phyloP scores from a whole-genome alignment of 1,284 basidiomycete genomes.

The Salmacisia buchloeana region DNA sequence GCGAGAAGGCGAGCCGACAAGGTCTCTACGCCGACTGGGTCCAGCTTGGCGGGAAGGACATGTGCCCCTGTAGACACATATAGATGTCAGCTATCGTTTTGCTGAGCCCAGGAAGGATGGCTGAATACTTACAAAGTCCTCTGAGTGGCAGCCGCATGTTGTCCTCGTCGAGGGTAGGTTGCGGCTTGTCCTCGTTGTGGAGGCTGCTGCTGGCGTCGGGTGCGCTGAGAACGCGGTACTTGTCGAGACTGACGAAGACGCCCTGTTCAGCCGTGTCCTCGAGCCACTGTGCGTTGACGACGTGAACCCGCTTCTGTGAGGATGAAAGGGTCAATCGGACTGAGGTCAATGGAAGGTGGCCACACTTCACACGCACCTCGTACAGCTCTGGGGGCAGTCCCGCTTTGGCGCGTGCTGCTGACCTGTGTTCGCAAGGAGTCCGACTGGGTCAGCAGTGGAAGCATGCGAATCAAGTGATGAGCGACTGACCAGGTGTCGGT shows the following conservation, averaged over 20 bases:
- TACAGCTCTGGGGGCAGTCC: background rate
- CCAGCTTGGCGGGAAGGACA: background rate
- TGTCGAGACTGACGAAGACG: background rate
- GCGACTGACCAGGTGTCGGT: background rate
- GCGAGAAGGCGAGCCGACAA: background rate
- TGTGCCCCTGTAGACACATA: background rate
- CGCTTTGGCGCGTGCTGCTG: background rate
- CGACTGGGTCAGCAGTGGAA: background rate
- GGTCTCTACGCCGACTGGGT: background rate
- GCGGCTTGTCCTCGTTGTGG: background rate
- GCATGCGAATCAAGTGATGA: background rate
- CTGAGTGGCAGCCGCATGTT: background rate
- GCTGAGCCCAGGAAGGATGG: background rate
- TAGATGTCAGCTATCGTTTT: background rate
- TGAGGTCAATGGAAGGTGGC: background rate
- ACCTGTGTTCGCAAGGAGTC: background rate
- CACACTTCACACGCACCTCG: background rate
- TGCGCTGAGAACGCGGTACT: background rate
- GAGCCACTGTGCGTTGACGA: background rate
- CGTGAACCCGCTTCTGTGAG: background rate
- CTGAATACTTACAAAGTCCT: background rate
- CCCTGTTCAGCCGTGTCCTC: background rate
- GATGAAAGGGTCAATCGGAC: background rate
- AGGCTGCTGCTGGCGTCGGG: background rate
- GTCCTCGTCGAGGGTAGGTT: background rate